A percentile compares a stretch with the other conserved stretches of the same genome.
These are phyloP conservation scores for Spatholobus suberectus DNA, from an alignment of 306 rosid genomes.

Conservation along the genomic window DNA sequence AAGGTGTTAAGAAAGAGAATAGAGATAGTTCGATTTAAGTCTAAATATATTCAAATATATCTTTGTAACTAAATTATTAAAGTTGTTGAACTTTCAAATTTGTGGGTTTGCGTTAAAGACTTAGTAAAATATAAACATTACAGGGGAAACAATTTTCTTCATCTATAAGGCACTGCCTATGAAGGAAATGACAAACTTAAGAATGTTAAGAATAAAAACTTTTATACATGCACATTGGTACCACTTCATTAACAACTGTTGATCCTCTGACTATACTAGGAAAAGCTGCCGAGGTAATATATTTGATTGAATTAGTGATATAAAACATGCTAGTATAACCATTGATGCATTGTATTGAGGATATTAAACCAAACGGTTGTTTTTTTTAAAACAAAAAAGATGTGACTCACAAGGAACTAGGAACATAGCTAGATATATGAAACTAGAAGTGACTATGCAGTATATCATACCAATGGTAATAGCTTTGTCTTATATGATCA, in stretches of 20 bases:
- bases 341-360: slow-evolving; percentile 24
- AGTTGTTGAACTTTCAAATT: neutral
- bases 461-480: no score
- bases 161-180: no score
- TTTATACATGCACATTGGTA: slow-evolving; percentile 68
- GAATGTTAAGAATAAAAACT: no score
- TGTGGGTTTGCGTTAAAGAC: neutral
- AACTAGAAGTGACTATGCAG: slow-evolving; percentile 19
- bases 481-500: no score
- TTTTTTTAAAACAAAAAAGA: neutral
- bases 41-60: neutral
- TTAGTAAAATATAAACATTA: no score
- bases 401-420: neutral
- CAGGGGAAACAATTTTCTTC: no score
- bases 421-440: slow-evolving; percentile 14
- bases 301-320: slow-evolving; percentile 25
- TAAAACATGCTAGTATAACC: slow-evolving; percentile 8
- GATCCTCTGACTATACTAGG: slow-evolving; percentile 78
- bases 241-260: slow-evolving; percentile 92
- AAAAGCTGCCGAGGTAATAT: slow-evolving; percentile 66
- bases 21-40: neutral
- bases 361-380: neutral
- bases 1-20: neutral
- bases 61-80: neutral
- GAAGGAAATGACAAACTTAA: no score